Percentiles rank a stretch among this genome's conserved stretches.
These are phyloP conservation scores for Paracorniculantispora psalliotae DNA, from an alignment of 2,329 filamentous ascomycete species.

Conservation along the genomic window DNA sequence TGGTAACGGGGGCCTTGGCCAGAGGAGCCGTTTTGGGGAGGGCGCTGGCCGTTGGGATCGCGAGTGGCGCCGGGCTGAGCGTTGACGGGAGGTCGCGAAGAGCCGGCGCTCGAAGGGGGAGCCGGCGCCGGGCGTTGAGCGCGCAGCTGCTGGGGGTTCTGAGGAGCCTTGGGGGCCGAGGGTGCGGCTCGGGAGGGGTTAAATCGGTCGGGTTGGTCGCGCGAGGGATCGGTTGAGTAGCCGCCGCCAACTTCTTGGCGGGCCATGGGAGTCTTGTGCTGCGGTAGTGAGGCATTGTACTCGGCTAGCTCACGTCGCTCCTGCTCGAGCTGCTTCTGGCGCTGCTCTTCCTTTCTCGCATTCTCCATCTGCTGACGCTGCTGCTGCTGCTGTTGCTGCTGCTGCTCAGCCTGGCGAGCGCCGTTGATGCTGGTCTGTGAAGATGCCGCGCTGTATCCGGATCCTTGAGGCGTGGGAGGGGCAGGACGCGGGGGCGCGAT, in stretches of 20 bases:
- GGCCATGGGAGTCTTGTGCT: slow-evolving; percentile 72
- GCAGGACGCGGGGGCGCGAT: slow-evolving; percentile 67
- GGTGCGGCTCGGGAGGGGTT: slow-evolving; percentile 83
- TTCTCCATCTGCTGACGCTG: slow-evolving; percentile 54
- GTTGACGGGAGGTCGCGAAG: slow-evolving; percentile 41
- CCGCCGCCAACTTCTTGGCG: slow-evolving; percentile 80
- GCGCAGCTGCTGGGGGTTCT: slow-evolving; percentile 51
- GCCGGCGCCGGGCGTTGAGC: slow-evolving; percentile 82
- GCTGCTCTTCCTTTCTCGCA: slow-evolving; percentile 50
- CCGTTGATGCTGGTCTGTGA: slow-evolving; percentile 32
- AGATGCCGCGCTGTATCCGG: slow-evolving; percentile 35
- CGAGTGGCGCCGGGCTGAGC: slow-evolving; percentile 48
- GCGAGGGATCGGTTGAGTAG: slow-evolving; percentile 25
- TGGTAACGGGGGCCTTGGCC: slow-evolving; percentile 51
- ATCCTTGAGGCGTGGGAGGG: slow-evolving; percentile 43
- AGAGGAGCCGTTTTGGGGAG: slow-evolving; percentile 43
- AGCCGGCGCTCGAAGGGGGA: slow-evolving; percentile 45
- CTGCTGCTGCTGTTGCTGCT: slow-evolving; percentile 40
- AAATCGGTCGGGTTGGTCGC: slow-evolving; percentile 58
- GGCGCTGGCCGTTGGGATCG: slow-evolving; percentile 37
- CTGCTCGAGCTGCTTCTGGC: slow-evolving; percentile 52
- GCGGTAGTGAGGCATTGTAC: slow-evolving; percentile 85
- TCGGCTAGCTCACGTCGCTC: slow-evolving; percentile 76
- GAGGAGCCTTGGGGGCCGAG: slow-evolving; percentile 61
- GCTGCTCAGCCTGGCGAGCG: slow-evolving; percentile 43